Percentiles rank a stretch among this genome's conserved stretches.
phyloP scores from a whole-genome alignment of 2,329 filamentous ascomycete genomes.

The Hansfordia pulvinata region DNA sequence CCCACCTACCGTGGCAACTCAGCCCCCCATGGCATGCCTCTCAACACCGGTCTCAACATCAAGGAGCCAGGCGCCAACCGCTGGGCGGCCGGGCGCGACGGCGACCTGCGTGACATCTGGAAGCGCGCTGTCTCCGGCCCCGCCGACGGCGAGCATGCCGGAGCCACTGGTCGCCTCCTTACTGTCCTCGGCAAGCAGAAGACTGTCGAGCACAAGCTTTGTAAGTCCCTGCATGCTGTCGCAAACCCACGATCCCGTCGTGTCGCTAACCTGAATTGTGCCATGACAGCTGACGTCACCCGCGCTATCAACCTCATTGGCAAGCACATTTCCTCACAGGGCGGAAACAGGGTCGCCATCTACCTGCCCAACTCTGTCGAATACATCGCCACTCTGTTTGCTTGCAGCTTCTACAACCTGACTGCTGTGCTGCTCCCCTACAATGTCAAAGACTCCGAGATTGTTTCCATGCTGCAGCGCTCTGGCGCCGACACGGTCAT shows the following conservation, averaged over 20 bases:
- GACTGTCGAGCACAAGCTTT: constrained; percentile 56
- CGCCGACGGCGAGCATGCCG: constrained; percentile 46
- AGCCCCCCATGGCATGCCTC: constrained; percentile 71
- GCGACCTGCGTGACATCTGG: constrained; percentile 89
- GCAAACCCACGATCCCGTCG: constrained; percentile 1
- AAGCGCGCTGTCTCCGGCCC: constrained; percentile 53
- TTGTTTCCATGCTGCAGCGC: constrained; percentile 59
- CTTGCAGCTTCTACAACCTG: constrained; percentile 79
- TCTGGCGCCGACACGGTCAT: constrained; percentile 71
- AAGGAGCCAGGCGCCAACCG: constrained; percentile 68
- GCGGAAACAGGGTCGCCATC: constrained; percentile 67
- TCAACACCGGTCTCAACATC: constrained; percentile 67
- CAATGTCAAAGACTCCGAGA: constrained; percentile 53
- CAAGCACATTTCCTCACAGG: constrained; percentile 56
- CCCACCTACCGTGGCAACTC: constrained; percentile 75
- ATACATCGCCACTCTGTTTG: constrained; percentile 69
- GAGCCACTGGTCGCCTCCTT: constrained; percentile 56
- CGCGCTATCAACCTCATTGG: constrained; percentile 83
- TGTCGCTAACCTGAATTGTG: constrained; percentile 1
- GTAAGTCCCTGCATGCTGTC: too few species aligned
- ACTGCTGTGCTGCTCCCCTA: constrained; percentile 79
- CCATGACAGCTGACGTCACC: constrained; percentile 50
- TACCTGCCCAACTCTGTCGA: constrained; percentile 92
- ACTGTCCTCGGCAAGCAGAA: constrained; percentile 69
- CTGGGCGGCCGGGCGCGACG: constrained; percentile 73